Conservation (phyloP, 805 yeast genomes). For the Metschnikowia matae region DNA sequence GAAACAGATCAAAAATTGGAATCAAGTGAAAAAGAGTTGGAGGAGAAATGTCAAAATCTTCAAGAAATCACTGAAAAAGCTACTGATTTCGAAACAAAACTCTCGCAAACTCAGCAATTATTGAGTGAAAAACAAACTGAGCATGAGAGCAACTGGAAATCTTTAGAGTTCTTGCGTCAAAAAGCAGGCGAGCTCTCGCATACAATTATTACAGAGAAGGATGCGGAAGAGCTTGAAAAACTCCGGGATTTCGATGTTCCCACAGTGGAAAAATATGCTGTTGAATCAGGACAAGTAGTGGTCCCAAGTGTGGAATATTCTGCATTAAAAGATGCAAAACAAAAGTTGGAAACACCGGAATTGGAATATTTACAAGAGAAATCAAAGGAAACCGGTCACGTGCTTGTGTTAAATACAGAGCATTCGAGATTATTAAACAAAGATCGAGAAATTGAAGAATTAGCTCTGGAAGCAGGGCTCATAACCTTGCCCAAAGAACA, state of each 20-base stretch:
- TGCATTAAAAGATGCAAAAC: conserved; percentile 5
- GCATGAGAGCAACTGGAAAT: conserved; percentile 1
- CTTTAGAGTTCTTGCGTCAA: conserved; percentile 11
- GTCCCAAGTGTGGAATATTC: conserved; percentile 9
- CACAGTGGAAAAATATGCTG: conserved; percentile 10
- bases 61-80: neutral
- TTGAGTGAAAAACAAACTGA: conserved; percentile 1
- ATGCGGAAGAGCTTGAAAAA: conserved; percentile 3
- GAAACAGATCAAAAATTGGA: neutral
- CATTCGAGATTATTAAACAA: neutral
- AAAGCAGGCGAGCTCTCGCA: conserved; percentile 4
- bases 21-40: neutral
- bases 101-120: neutral
- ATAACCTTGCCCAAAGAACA: conserved; percentile 2
- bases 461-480: conserved; percentile 10
- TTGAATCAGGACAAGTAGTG: conserved; percentile 10
- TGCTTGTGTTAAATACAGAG: conserved; percentile 1
- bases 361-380: conserved; percentile 5
- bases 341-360: conserved; percentile 4
- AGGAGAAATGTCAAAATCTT: neutral
- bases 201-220: conserved; percentile 5
- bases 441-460: conserved; percentile 4
- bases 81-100: neutral
- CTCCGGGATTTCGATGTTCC: conserved; percentile 12
- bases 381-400: conserved; percentile 3